Evolutionary conservation across 345 rosid genomes (phyloP).

Genomic region (Citrus unshiu): DNA sequence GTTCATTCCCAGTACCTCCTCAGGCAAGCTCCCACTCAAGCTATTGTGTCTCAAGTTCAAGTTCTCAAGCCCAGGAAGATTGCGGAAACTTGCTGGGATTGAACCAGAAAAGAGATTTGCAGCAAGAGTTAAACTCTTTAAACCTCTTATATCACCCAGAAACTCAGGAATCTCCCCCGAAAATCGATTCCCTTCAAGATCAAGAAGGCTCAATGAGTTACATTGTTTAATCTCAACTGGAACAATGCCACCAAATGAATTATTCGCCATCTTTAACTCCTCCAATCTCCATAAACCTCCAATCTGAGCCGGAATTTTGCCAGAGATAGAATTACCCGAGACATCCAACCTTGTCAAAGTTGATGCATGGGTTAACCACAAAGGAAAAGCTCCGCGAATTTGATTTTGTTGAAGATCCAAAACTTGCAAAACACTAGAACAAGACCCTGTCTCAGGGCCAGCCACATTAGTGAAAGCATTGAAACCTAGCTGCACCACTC

Average conservation of each 20-base stretch:
- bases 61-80: conserved; percentile 46
- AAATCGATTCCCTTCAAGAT: conserved; percentile 66
- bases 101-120: conserved; percentile 65
- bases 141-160: conserved; percentile 48
- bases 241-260: conserved; percentile 56
- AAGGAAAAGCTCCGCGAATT: conserved; percentile 57
- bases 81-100: conserved; percentile 49
- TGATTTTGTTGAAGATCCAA: conserved; percentile 62
- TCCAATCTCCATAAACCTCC: conserved; percentile 52
- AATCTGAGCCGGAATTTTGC: conserved; percentile 54
- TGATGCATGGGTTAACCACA: conserved; percentile 50
- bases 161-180: conserved; percentile 64
- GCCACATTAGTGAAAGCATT: conserved; percentile 50
- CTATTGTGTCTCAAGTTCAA: conserved; percentile 51
- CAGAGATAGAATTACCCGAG: conserved; percentile 68
- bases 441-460: conserved; percentile 40
- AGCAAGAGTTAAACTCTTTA: conserved; percentile 58
- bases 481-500: conserved; percentile 59
- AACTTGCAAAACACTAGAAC: conserved; percentile 50
- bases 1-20: conserved; percentile 48
- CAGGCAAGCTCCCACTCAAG: conserved; percentile 63
- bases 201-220: conserved; percentile 49
- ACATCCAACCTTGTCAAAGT: conserved; percentile 54
- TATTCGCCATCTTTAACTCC: conserved; percentile 66
- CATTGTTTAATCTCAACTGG: conserved; percentile 70